Evolutionary conservation across 2,329 filamentous ascomycete species (phyloP).

Genomic region (Dryadomyces quercus-mongolicae): DNA sequence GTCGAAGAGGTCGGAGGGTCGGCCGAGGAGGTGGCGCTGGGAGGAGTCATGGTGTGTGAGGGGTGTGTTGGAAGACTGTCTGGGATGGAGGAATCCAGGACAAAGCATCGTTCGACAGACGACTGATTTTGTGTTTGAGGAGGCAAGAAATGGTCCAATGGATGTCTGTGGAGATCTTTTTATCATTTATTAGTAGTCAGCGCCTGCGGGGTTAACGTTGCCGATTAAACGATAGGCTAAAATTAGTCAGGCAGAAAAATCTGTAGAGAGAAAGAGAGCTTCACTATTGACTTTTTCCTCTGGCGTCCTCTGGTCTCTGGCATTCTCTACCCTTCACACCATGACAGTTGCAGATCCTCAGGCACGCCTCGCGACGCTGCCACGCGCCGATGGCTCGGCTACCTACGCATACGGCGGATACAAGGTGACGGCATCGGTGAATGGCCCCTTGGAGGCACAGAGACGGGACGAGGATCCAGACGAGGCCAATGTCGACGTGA

Average conservation of each 20-base stretch:
- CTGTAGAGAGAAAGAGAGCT: too few relatives aligned
- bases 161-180: too few relatives aligned
- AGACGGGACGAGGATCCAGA: conserved; percentile 84
- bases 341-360: conserved; percentile 37
- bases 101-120: neutral
- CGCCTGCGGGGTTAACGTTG: too few relatives aligned
- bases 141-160: neutral
- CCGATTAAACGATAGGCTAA: neutral
- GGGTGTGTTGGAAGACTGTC: too few relatives aligned
- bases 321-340: conserved; percentile 1
- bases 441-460: conserved; percentile 83
- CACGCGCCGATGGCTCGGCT: conserved; percentile 68
- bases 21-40: neutral
- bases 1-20: neutral
- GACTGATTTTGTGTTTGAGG: neutral
- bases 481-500: conserved; percentile 81
- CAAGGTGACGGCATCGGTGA: conserved; percentile 73
- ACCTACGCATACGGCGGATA: conserved; percentile 66
- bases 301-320: too few relatives aligned
- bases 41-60: neutral
- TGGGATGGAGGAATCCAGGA: too few relatives aligned
- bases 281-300: too few relatives aligned
- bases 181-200: too few relatives aligned
- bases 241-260: neutral
- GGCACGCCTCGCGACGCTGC: conserved; percentile 45